Conservation (phyloP, 805 yeast species). For the Metschnikowia dekortorum region DNA sequence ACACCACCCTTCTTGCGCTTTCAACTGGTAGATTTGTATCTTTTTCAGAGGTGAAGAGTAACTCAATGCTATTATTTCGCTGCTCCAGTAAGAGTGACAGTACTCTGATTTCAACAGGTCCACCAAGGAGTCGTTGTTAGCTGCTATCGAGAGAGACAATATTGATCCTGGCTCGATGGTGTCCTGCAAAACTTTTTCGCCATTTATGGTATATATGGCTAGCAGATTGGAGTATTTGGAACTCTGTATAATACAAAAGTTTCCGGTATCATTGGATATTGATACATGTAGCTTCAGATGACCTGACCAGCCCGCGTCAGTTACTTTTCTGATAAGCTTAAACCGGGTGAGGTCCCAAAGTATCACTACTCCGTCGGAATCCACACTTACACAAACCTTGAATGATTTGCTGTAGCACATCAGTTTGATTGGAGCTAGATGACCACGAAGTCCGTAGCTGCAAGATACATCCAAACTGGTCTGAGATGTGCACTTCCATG, state of each 20-base stretch:
- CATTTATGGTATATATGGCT: constrained; percentile 50
- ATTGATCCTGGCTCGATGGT: constrained; percentile 16
- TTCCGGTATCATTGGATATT: constrained; percentile 54
- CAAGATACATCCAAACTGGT: constrained; percentile 29
- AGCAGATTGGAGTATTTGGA: constrained; percentile 20
- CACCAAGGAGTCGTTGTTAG: constrained; percentile 24
- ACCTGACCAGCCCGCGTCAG: constrained; percentile 14
- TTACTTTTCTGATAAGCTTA: constrained; percentile 43
- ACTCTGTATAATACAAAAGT: constrained; percentile 37
- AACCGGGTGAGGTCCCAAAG: constrained; percentile 63
- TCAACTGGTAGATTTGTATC: constrained; percentile 22
- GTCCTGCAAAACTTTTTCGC: constrained; percentile 34
- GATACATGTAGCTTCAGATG: constrained; percentile 29
- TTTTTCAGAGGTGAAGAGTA: constrained; percentile 15
- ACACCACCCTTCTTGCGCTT: constrained; percentile 1
- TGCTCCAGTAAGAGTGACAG: constrained; percentile 35
- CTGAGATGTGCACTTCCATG: constrained; percentile 46
- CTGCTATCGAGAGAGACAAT: constrained; percentile 27
- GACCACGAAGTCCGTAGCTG: constrained; percentile 54
- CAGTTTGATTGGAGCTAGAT: constrained; percentile 42
- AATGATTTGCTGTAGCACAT: constrained; percentile 49
- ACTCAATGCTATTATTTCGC: constrained; percentile 31
- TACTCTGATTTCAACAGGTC: constrained; percentile 21
- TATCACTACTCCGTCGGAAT: constrained; percentile 48
- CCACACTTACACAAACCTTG: constrained; percentile 53